phyloP scores from a whole-genome alignment of 2,329 filamentous ascomycete species.

The Phialemoniopsis sp. region DNA sequence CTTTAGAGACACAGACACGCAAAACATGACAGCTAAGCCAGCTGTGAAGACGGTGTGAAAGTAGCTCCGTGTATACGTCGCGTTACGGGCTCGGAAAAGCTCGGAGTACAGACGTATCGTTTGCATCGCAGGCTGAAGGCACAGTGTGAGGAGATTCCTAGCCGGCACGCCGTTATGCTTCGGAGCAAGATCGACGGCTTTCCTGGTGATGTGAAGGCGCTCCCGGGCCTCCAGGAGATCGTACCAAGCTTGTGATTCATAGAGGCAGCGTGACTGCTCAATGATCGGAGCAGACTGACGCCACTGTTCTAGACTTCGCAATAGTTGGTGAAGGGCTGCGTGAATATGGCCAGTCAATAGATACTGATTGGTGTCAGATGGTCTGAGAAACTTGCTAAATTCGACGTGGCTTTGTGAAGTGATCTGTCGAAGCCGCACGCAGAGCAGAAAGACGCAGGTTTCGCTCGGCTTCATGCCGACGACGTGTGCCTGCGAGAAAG shows the following conservation, averaged over 20 bases:
- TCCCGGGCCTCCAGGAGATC: slow-evolving; percentile 36
- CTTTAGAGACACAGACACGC: no score
- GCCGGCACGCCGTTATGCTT: slow-evolving; percentile 25
- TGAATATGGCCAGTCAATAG: slow-evolving; percentile 15
- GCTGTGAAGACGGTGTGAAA: slow-evolving; percentile 45
- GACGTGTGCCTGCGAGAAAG: slow-evolving; percentile 6
- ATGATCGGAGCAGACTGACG: slow-evolving; percentile 24
- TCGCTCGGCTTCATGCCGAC: slow-evolving; percentile 16
- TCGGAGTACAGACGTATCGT: slow-evolving; percentile 31
- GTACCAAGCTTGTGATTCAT: slow-evolving; percentile 38
- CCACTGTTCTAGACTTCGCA: slow-evolving; percentile 29
- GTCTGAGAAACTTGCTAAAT: slow-evolving; percentile 12
- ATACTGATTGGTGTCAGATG: slow-evolving; percentile 4
- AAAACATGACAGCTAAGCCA: no score
- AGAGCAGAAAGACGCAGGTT: slow-evolving; percentile 31
- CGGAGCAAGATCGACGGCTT: slow-evolving; percentile 32
- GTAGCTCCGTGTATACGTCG: slow-evolving; percentile 41
- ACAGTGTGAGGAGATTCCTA: slow-evolving; percentile 22
- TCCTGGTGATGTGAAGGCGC: slow-evolving; percentile 29
- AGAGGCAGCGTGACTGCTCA: slow-evolving; percentile 23
- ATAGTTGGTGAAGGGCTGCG: slow-evolving; percentile 18
- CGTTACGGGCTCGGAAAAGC: slow-evolving; percentile 25
- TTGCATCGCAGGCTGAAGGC: slow-evolving; percentile 26
- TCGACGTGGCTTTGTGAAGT: slow-evolving; percentile 30
- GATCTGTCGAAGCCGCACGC: slow-evolving; percentile 30